Percentiles rank a stretch among this genome's conserved stretches.
Evolutionary conservation across 129 eudicot genomes (phyloP).

Genomic region (Oenanthe sinensis): DNA sequence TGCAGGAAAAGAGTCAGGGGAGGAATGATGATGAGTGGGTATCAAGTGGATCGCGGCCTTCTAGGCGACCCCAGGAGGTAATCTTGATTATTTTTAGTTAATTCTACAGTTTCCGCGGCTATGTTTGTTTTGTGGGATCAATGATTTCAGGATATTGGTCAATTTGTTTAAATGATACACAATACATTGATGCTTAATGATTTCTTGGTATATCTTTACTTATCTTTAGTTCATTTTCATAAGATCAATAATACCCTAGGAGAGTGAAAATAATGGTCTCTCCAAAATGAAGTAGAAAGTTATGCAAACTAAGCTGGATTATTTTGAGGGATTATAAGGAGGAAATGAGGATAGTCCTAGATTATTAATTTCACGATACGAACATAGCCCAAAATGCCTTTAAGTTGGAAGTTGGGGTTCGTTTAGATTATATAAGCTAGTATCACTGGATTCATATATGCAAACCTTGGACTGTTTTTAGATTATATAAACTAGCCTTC

Average conservation of each 20-base stretch:
- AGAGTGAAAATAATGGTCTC: background rate
- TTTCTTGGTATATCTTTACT: background rate
- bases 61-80: slow-evolving; percentile 49
- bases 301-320: too few species aligned
- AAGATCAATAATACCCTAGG: background rate
- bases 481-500: too few species aligned
- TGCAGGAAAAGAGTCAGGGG: slow-evolving; percentile 39
- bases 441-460: too few species aligned
- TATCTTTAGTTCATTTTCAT: background rate
- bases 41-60: slow-evolving; percentile 41
- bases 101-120: background rate
- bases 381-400: too few species aligned
- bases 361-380: too few species aligned
- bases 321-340: too few species aligned
- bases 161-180: background rate
- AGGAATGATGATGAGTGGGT: slow-evolving; percentile 43
- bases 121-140: background rate
- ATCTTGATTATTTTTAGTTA: background rate
- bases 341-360: too few species aligned
- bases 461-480: background rate
- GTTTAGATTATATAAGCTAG: background rate
- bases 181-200: background rate
- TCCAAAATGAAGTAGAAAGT: background rate
- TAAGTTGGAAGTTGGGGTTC: background rate
- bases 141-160: background rate